A percentile compares a stretch with the other conserved stretches of the same genome.
Conservation (phyloP, 345 rosid genomes). For the Kernera saxatilis region DNA sequence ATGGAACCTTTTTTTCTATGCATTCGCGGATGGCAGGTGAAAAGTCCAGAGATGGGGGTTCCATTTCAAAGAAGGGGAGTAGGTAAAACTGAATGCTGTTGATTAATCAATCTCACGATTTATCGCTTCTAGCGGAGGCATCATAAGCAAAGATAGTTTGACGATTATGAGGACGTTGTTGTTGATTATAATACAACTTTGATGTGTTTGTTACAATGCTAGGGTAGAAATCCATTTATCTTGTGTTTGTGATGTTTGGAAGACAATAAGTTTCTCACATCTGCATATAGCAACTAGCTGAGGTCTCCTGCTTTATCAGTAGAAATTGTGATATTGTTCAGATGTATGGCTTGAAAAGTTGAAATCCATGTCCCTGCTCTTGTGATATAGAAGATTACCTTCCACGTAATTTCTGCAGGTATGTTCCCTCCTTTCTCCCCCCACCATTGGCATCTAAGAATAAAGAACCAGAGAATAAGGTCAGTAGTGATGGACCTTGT, state of each 20-base stretch:
- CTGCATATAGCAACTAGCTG: background rate
- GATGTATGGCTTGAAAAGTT: background rate
- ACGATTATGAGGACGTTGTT: conserved; percentile 23
- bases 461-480: conserved; percentile 75
- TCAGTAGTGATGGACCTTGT: conserved; percentile 13
- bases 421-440: conserved; percentile 89
- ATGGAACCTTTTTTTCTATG: conserved; percentile 78
- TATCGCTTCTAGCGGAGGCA: conserved; percentile 37
- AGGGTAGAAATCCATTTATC: background rate
- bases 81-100: conserved; percentile 73
- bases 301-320: background rate
- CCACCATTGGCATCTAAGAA: conserved; percentile 76
- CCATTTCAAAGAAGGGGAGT: conserved; percentile 98
- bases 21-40: conserved; percentile 96
- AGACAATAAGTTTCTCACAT: background rate
- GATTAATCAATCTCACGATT: conserved; percentile 41
- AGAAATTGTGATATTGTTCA: background rate
- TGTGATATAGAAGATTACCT: conserved; percentile 37
- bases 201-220: background rate
- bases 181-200: conserved; percentile 14
- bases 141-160: conserved; percentile 33
- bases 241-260: background rate
- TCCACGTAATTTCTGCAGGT: conserved; percentile 52
- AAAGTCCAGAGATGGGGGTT: conserved; percentile 92
- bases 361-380: background rate